These are phyloP conservation scores for Globisporangium spinosum DNA, from an alignment of 352 stramenopile species.

Conservation along the genomic window DNA sequence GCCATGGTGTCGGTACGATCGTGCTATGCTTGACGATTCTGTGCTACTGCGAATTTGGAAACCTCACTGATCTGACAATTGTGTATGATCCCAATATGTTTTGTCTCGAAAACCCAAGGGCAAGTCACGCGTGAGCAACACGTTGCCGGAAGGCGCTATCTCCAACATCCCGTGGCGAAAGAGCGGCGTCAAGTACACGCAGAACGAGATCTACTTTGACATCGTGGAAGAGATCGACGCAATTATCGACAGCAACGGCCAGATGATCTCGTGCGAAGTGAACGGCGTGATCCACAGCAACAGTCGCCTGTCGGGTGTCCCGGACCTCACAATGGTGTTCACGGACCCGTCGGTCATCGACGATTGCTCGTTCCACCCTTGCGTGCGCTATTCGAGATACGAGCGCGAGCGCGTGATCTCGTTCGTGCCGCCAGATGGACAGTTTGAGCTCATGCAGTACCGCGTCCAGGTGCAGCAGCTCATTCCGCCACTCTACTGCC, in stretches of 20 bases:
- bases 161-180: slow-evolving; percentile 98
- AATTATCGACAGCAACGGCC: slow-evolving; percentile 91
- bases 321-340: slow-evolving; percentile 96
- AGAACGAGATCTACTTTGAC: slow-evolving; percentile 99
- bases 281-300: slow-evolving; percentile 94
- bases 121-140: slow-evolving; percentile 90
- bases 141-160: slow-evolving; percentile 88
- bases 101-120: slow-evolving; percentile 31
- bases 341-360: slow-evolving; percentile 95
- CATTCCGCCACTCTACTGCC: slow-evolving; percentile 86
- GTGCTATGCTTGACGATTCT: not conserved
- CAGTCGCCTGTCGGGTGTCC: slow-evolving; percentile 94
- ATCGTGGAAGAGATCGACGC: slow-evolving; percentile 97
- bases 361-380: slow-evolving; percentile 98
- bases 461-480: slow-evolving; percentile 81
- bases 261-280: slow-evolving; percentile 93
- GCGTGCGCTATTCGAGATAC: slow-evolving; percentile 95
- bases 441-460: slow-evolving; percentile 94
- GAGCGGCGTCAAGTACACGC: slow-evolving; percentile 92
- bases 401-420: slow-evolving; percentile 95
- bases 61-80: no score
- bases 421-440: slow-evolving; percentile 97
- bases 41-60: no score
- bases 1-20: slow-evolving; percentile 72
- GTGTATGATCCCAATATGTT: not conserved